Conservation (phyloP, 176 grass and related monocot genomes). For the Musa troglodytarum region DNA sequence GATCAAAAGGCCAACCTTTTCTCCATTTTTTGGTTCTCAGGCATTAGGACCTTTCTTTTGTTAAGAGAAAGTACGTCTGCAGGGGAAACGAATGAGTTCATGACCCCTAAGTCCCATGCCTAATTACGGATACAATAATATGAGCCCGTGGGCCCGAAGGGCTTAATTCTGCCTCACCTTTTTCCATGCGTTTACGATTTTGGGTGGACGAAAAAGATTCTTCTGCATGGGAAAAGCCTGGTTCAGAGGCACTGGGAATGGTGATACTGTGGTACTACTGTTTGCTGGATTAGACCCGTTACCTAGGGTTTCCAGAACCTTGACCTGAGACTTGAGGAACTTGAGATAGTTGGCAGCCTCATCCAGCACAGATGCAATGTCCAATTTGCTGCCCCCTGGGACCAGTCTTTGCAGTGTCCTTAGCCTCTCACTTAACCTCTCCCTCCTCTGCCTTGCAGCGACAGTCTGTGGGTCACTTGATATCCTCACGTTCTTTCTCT, state of each 20-base stretch:
- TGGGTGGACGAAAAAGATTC: neutral
- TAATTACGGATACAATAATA: too few relatives aligned
- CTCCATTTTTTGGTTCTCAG: neutral
- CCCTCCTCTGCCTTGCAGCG: constrained; percentile 12
- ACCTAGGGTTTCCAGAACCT: constrained; percentile 11
- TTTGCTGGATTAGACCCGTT: neutral
- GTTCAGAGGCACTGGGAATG: constrained; percentile 1
- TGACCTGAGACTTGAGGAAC: constrained; percentile 15
- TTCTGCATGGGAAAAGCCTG: constrained; percentile 8
- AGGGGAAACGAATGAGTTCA: too few relatives aligned
- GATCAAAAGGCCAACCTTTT: neutral
- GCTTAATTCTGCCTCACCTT: neutral
- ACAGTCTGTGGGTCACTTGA: constrained; percentile 11
- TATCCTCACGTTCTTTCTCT: constrained; percentile 20
- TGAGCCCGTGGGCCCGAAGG: neutral
- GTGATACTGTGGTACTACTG: neutral
- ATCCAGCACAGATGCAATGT: constrained; percentile 16
- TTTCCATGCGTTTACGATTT: neutral
- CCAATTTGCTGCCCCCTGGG: constrained; percentile 10
- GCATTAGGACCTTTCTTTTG: too few relatives aligned
- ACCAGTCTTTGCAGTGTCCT: constrained; percentile 13
- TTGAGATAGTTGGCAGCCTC: constrained; percentile 21
- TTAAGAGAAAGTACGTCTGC: neutral
- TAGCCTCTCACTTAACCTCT: constrained; percentile 11
- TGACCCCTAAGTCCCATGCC: too few relatives aligned